A percentile compares a stretch with the other conserved stretches of the same genome.
Conservation (phyloP, 1,284 basidiomycete species). For the Bjerkandera adusta region DNA sequence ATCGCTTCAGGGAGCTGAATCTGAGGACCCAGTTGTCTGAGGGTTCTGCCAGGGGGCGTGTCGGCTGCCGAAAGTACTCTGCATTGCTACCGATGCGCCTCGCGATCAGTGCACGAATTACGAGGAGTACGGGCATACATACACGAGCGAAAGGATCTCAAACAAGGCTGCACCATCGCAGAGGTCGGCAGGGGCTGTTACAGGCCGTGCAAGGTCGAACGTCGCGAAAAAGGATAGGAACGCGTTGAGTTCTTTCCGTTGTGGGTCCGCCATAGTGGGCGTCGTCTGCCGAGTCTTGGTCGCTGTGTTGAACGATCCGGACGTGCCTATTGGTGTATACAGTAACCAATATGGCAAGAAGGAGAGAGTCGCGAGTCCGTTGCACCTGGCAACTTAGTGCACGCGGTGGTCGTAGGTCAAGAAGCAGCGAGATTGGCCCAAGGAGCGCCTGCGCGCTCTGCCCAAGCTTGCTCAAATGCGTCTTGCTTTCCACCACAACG, state of each 20-base stretch:
- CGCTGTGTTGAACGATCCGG: no score
- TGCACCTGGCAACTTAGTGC: slow-evolving; percentile 1
- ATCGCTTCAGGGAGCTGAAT: slow-evolving; percentile 80
- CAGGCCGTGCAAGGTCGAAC: slow-evolving; percentile 64
- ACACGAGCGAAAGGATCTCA: slow-evolving; percentile 73
- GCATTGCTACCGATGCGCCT: slow-evolving; percentile 54
- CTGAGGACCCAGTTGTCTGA: slow-evolving; percentile 89
- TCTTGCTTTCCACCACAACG: neutral
- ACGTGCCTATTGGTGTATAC: no score
- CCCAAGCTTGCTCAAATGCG: no score
- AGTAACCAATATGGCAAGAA: neutral
- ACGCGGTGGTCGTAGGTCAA: slow-evolving; percentile 7
- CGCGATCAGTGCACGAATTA: no score
- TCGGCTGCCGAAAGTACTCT: slow-evolving; percentile 70
- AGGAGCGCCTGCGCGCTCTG: neutral
- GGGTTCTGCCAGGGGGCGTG: slow-evolving; percentile 52
- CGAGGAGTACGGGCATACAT: slow-evolving; percentile 26
- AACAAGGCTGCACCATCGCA: slow-evolving; percentile 73
- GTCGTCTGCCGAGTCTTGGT: no score
- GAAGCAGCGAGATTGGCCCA: no score
- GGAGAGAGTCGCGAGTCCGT: neutral
- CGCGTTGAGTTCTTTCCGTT: slow-evolving; percentile 67
- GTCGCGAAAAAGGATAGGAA: slow-evolving; percentile 77
- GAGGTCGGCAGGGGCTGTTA: slow-evolving; percentile 63
- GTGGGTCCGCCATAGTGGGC: slow-evolving; percentile 40